These are phyloP conservation scores for Musa balbisiana DNA, from an alignment of 202 grass and related monocot genomes.

Conservation along the genomic window DNA sequence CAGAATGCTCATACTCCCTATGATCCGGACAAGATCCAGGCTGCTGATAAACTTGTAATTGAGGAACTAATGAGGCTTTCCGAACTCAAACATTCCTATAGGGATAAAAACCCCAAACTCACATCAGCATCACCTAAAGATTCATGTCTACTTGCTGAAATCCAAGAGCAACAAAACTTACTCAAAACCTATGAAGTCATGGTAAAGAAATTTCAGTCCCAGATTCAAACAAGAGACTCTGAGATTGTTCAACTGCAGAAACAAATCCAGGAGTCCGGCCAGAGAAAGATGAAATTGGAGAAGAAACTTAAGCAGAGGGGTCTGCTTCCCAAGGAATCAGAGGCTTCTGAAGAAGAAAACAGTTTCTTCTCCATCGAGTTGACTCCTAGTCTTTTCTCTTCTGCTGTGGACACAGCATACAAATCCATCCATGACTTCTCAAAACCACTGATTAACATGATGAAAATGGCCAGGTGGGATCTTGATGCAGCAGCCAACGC, in stretches of 20 bases:
- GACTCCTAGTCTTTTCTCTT: slow-evolving; percentile 79
- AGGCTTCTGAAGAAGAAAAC: slow-evolving; percentile 65
- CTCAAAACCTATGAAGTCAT: slow-evolving; percentile 94
- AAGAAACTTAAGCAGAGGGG: slow-evolving; percentile 98
- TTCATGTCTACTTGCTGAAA: slow-evolving; percentile 74
- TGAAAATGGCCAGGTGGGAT: slow-evolving; percentile 95
- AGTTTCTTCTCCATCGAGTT: slow-evolving; percentile 86
- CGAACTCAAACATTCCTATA: slow-evolving; percentile 90
- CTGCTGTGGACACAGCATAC: slow-evolving; percentile 66
- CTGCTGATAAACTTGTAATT: slow-evolving; percentile 84
- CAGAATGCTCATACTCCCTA: slow-evolving; percentile 98
- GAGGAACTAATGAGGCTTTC: slow-evolving; percentile 88
- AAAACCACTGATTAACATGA: slow-evolving; percentile 98
- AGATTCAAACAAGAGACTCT: slow-evolving; percentile 87
- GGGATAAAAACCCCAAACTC: slow-evolving; percentile 82
- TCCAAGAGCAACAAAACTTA: slow-evolving; percentile 91
- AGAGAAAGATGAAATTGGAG: slow-evolving; percentile 78
- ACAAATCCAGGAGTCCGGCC: slow-evolving; percentile 80
- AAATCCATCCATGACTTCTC: slow-evolving; percentile 96
- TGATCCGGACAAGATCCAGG: slow-evolving; percentile 85
- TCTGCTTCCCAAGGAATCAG: slow-evolving; percentile 69
- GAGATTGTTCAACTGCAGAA: slow-evolving; percentile 69
- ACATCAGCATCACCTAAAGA: slow-evolving; percentile 76
- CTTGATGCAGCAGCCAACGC: slow-evolving; percentile 86
- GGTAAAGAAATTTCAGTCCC: slow-evolving; percentile 97